phyloP scores from a whole-genome alignment of 1,284 basidiomycete species.

The Microbotryum silenes-acaulis region DNA sequence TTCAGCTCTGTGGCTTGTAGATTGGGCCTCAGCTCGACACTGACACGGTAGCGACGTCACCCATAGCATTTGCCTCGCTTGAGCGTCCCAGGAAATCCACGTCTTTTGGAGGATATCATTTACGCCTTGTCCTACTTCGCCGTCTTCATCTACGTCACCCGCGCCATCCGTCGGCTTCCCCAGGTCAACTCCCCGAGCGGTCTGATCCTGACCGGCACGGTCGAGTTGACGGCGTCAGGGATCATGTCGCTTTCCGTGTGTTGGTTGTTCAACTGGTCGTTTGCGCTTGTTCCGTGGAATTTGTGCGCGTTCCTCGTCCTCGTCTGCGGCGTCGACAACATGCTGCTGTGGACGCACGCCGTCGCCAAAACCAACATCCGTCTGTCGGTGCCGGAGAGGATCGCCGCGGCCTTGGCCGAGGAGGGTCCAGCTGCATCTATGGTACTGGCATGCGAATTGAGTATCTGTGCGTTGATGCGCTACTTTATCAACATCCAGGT shows the following conservation, averaged over 20 bases:
- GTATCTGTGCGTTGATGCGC: constrained; percentile 68
- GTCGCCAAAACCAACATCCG: constrained; percentile 83
- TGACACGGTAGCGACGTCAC: neutral
- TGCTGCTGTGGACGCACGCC: constrained; percentile 76
- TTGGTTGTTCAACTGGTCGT: constrained; percentile 70
- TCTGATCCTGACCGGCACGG: constrained; percentile 83
- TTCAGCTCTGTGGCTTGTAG: neutral
- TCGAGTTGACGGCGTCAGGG: constrained; percentile 83
- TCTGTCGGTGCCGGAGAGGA: constrained; percentile 82
- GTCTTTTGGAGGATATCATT: constrained; percentile 45
- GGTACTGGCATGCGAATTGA: constrained; percentile 74
- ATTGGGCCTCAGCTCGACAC: neutral
- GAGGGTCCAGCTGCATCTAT: constrained; percentile 86
- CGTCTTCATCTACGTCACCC: constrained; percentile 71
- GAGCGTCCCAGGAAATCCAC: constrained; percentile 18
- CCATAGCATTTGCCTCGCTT: constrained; percentile 29
- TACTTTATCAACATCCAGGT: constrained; percentile 48
- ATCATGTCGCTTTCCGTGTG: constrained; percentile 88
- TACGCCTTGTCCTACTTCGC: constrained; percentile 70
- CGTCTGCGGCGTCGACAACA: constrained; percentile 94
- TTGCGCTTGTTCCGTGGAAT: constrained; percentile 80
- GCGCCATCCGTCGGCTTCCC: constrained; percentile 50
- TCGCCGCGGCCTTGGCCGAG: constrained; percentile 76
- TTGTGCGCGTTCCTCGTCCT: constrained; percentile 87
- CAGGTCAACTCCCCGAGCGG: constrained; percentile 85